Evolutionary conservation across 805 yeast species (phyloP).

Genomic region (Sugiyamaella smithiae): DNA sequence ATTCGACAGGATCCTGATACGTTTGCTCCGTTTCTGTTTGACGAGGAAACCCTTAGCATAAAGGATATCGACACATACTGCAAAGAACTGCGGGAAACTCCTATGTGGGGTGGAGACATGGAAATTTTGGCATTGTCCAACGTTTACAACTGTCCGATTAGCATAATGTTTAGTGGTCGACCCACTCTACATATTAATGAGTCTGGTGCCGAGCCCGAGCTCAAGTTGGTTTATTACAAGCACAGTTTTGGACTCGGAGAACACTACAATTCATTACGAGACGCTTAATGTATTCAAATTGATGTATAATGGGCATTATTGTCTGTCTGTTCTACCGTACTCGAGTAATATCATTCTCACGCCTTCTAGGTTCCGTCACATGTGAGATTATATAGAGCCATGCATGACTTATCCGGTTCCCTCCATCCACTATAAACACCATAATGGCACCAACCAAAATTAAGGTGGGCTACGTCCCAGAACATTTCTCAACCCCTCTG

Average conservation of each 20-base stretch:
- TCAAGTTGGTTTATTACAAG: conserved; percentile 76
- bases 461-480: conserved; percentile 79
- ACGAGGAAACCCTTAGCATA: conserved; percentile 65
- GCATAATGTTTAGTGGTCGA: conserved; percentile 68
- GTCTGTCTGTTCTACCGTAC: no score
- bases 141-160: conserved; percentile 69
- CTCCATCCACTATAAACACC: no score
- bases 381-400: no score
- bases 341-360: no score
- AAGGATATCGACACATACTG: conserved; percentile 68
- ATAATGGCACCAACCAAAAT: no score
- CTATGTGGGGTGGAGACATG: conserved; percentile 96
- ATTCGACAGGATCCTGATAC: conserved; percentile 64
- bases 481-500: conserved; percentile 87
- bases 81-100: conserved; percentile 63
- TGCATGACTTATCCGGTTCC: no score
- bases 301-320: not conserved
- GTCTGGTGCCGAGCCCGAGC: conserved; percentile 43
- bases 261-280: conserved; percentile 77
- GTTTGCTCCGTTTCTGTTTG: conserved; percentile 78
- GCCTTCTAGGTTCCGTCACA: no score
- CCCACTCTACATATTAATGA: conserved; percentile 64
- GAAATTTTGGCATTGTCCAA: conserved; percentile 81
- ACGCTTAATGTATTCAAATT: no score
- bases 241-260: conserved; percentile 90